phyloP scores from a whole-genome alignment of 2,329 filamentous ascomycete species.

The Cordyceps cicadae region DNA sequence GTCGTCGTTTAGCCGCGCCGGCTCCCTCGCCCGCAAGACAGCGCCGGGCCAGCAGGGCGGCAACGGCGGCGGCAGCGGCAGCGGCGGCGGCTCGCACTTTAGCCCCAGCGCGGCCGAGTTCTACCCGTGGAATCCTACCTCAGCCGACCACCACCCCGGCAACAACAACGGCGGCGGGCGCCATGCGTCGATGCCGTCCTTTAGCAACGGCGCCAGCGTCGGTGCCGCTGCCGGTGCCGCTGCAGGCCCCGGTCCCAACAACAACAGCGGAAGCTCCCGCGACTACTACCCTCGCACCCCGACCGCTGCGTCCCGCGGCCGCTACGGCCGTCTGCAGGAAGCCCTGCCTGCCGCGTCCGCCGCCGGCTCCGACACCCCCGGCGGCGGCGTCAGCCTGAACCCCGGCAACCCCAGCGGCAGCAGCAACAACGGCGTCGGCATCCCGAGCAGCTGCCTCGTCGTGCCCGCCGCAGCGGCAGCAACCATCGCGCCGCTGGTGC shows the following conservation, averaged over 20 bases:
- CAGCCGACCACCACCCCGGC: constrained; percentile 2
- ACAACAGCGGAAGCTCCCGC: constrained; percentile 18
- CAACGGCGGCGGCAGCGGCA: background rate
- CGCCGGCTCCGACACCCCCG: constrained; percentile 1
- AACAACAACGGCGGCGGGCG: constrained; percentile 15
- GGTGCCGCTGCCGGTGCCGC: background rate
- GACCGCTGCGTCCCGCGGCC: constrained; percentile 18
- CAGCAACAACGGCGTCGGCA: background rate
- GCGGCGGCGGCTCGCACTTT: constrained; percentile 17
- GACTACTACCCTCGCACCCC: constrained; percentile 25
- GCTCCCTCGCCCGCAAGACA: constrained; percentile 5
- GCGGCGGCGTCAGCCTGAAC: background rate
- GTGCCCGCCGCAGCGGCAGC: background rate
- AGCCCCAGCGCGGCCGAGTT: constrained; percentile 27
- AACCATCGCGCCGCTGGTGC: constrained; percentile 23
- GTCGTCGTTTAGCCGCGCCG: constrained; percentile 13
- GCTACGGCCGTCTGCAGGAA: constrained; percentile 25
- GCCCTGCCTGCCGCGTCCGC: background rate
- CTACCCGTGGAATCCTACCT: constrained; percentile 21
- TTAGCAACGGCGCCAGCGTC: constrained; percentile 13
- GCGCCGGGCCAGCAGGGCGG: background rate
- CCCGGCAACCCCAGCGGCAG: constrained; percentile 15
- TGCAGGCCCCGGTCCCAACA: constrained; percentile 9
- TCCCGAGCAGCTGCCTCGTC: background rate
- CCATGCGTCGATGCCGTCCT: background rate